These are phyloP conservation scores for Fusarium sp. DNA, from an alignment of 2,329 filamentous ascomycete genomes.

Conservation along the genomic window DNA sequence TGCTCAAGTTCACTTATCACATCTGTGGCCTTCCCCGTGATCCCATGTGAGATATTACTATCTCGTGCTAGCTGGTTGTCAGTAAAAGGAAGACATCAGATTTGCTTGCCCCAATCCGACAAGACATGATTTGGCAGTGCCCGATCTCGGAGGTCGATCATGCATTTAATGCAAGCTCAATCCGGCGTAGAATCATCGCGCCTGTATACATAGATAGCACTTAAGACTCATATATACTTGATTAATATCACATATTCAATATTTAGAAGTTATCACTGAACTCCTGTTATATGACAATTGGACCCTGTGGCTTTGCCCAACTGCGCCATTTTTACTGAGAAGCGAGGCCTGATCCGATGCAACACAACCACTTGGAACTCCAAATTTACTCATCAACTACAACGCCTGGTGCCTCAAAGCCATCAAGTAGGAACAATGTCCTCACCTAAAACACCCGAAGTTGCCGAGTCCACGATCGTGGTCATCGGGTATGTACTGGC, in stretches of 20 bases:
- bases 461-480: constrained; percentile 41
- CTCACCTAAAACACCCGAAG: background rate
- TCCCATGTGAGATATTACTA: too few relatives aligned
- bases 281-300: background rate
- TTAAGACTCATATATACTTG: too few relatives aligned
- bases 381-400: background rate
- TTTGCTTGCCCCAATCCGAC: background rate
- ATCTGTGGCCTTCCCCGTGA: too few relatives aligned
- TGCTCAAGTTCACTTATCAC: too few relatives aligned
- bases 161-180: background rate
- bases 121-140: background rate
- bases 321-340: constrained; percentile 4
- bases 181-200: too few relatives aligned
- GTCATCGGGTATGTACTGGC: constrained; percentile 46
- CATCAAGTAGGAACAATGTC: constrained; percentile 9
- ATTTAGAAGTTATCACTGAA: background rate
- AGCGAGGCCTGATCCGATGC: background rate
- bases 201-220: too few relatives aligned
- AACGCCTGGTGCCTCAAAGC: background rate
- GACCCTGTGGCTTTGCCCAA: rapidly evolving
- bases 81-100: background rate
- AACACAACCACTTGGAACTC: background rate
- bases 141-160: background rate
- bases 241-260: too few relatives aligned
- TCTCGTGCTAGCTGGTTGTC: too few relatives aligned